Conservation (phyloP, 1,284 basidiomycete species). For the Puccinia horiana region DNA sequence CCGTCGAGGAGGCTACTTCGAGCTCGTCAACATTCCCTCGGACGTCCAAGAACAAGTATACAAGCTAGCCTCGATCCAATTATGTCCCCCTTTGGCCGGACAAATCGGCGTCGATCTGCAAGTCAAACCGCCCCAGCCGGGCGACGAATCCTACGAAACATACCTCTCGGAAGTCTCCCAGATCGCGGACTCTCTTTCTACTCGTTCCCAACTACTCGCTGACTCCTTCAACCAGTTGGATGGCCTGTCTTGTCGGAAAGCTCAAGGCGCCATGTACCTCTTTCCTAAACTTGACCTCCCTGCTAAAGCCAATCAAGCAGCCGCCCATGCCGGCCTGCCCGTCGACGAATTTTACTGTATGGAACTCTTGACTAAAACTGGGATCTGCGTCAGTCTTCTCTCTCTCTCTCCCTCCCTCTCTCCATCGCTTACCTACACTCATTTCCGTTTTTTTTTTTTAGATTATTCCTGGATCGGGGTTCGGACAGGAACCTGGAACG, state of each 20-base stretch:
- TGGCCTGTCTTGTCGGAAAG: constrained; percentile 81
- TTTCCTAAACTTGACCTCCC: constrained; percentile 76
- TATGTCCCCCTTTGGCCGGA: constrained; percentile 84
- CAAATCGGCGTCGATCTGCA: constrained; percentile 89
- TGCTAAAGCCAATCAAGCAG: constrained; percentile 71
- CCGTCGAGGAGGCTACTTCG: constrained; percentile 88
- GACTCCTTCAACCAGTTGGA: constrained; percentile 73
- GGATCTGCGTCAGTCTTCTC: constrained; percentile 69
- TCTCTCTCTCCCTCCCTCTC: neutral
- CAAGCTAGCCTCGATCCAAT: constrained; percentile 86
- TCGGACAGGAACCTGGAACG: constrained; percentile 83
- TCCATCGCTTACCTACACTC: neutral
- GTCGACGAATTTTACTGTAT: constrained; percentile 86
- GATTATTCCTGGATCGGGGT: constrained; percentile 82
- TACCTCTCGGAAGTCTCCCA: constrained; percentile 79
- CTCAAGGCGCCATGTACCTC: constrained; percentile 85
- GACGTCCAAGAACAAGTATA: constrained; percentile 82
- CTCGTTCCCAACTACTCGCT: constrained; percentile 73
- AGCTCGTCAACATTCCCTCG: constrained; percentile 74
- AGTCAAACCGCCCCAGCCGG: constrained; percentile 77
- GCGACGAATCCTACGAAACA: constrained; percentile 71
- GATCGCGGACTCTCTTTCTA: constrained; percentile 73
- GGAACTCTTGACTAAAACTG: constrained; percentile 76
- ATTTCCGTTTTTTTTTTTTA: neutral
- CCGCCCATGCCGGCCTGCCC: constrained; percentile 70